These are phyloP conservation scores for Fomitopsis pinicola DNA, from an alignment of 1,284 basidiomycete species.

Conservation along the genomic window DNA sequence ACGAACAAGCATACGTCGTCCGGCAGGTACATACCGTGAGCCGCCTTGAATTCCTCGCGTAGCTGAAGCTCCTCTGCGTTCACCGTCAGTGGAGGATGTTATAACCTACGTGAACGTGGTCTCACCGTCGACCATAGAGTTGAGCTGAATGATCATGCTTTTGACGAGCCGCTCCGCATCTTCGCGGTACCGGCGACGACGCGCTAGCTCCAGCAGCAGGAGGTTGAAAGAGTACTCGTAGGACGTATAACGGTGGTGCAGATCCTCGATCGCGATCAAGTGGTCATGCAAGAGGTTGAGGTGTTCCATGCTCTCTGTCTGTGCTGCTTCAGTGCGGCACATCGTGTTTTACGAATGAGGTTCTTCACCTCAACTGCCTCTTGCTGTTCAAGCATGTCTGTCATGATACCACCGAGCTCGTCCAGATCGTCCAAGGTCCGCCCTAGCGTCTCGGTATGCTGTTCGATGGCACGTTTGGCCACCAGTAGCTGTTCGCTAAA, in stretches of 20 bases:
- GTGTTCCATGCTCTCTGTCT: slow-evolving; percentile 51
- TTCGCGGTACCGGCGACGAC: slow-evolving; percentile 63
- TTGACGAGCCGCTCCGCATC: slow-evolving; percentile 58
- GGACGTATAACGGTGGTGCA: slow-evolving; percentile 58
- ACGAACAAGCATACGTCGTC: slow-evolving; percentile 73
- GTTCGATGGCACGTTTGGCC: slow-evolving; percentile 38
- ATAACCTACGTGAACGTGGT: neutral
- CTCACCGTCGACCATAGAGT: slow-evolving; percentile 60
- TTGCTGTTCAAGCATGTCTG: slow-evolving; percentile 67
- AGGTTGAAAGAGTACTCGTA: slow-evolving; percentile 71
- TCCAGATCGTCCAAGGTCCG: slow-evolving; percentile 60
- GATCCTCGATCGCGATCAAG: slow-evolving; percentile 53
- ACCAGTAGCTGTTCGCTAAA: slow-evolving; percentile 45
- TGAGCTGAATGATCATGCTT: slow-evolving; percentile 59
- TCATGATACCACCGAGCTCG: slow-evolving; percentile 72
- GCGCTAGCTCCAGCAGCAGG: slow-evolving; percentile 65
- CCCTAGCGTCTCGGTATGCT: slow-evolving; percentile 44
- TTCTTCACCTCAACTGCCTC: slow-evolving; percentile 56
- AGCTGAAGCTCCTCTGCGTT: slow-evolving; percentile 59
- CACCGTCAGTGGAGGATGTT: too few relatives aligned
- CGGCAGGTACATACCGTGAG: slow-evolving; percentile 68
- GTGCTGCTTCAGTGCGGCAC: neutral
- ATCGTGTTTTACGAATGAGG: neutral
- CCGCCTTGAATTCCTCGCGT: slow-evolving; percentile 63
- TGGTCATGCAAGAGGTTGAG: slow-evolving; percentile 54